Conservation (phyloP, 2,329 filamentous ascomycete genomes). For the Aspergillus pseudonomiae region DNA sequence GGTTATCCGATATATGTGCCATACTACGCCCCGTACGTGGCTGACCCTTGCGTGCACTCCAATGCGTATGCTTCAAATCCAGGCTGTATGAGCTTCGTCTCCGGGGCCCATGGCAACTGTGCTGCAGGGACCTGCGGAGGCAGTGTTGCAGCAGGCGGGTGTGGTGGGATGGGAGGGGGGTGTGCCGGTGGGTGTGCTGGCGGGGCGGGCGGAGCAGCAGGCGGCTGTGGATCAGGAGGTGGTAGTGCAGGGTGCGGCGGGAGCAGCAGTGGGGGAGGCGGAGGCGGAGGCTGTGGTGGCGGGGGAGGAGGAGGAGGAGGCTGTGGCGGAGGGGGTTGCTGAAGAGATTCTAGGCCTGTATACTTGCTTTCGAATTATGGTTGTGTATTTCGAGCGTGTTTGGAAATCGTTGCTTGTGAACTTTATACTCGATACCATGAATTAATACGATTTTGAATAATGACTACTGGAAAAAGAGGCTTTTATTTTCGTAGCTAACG, state of each 20-base stretch:
- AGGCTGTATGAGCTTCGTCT: constrained; percentile 45
- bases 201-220: constrained; percentile 43
- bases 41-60: constrained; percentile 45
- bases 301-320: constrained; percentile 15
- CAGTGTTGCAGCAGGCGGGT: constrained; percentile 49
- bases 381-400: not conserved
- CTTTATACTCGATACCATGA: not conserved
- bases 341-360: constrained; percentile 4
- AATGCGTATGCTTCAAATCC: constrained; percentile 50
- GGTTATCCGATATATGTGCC: constrained; percentile 51
- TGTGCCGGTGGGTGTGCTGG: constrained; percentile 40
- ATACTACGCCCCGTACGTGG: constrained; percentile 52
- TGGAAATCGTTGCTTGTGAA: not conserved
- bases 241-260: constrained; percentile 16
- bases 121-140: constrained; percentile 48
- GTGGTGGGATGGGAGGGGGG: constrained; percentile 41
- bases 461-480: too few species aligned
- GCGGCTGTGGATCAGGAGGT: constrained; percentile 46
- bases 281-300: constrained; percentile 12
- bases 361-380: not conserved
- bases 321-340: constrained; percentile 13
- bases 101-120: constrained; percentile 51
- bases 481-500: too few species aligned
- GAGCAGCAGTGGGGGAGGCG: constrained; percentile 14
- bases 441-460: not conserved